Evolutionary conservation across 2,329 filamentous ascomycete species (phyloP).

Genomic region (Ophiosphaerella korrae): DNA sequence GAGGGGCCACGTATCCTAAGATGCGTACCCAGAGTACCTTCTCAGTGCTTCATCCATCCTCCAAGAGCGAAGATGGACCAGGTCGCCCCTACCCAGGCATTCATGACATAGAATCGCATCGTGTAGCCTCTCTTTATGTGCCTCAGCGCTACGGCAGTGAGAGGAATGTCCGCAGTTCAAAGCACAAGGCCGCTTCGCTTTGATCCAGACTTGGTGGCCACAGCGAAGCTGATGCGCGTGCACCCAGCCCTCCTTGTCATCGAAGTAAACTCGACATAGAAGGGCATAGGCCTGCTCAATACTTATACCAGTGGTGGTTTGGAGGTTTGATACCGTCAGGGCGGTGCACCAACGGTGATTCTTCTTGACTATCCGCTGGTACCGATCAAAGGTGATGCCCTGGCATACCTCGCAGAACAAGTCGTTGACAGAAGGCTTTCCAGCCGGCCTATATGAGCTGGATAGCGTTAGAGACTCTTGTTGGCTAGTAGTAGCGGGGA

Average conservation of each 20-base stretch:
- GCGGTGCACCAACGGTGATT: slow-evolving; percentile 11
- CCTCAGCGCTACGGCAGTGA: not conserved
- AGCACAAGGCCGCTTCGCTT: slow-evolving; percentile 6
- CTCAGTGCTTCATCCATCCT: too few species aligned
- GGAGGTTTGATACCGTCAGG: slow-evolving; percentile 11
- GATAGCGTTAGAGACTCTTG: not conserved
- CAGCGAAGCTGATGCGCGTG: slow-evolving; percentile 16
- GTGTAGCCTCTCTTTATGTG: not conserved
- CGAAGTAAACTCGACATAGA: slow-evolving; percentile 7
- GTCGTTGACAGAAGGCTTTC: slow-evolving; percentile 2
- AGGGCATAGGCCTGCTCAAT: not conserved
- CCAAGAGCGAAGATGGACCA: too few species aligned
- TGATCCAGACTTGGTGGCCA: slow-evolving; percentile 18
- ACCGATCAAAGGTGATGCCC: slow-evolving; percentile 18
- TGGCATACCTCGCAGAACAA: slow-evolving; percentile 24
- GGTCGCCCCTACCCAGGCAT: not conserved
- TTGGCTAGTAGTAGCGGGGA: not conserved
- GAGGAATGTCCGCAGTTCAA: slow-evolving; percentile 11
- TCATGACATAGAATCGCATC: not conserved
- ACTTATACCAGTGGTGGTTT: not conserved
- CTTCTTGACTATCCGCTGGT: not conserved
- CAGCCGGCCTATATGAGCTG: not conserved
- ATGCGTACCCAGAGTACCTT: too few species aligned
- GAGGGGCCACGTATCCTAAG: too few species aligned
- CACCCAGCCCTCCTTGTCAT: not conserved